These are phyloP conservation scores for Coemansia erecta DNA, from an alignment of 192 early-diverging fungal species.

Conservation along the genomic window DNA sequence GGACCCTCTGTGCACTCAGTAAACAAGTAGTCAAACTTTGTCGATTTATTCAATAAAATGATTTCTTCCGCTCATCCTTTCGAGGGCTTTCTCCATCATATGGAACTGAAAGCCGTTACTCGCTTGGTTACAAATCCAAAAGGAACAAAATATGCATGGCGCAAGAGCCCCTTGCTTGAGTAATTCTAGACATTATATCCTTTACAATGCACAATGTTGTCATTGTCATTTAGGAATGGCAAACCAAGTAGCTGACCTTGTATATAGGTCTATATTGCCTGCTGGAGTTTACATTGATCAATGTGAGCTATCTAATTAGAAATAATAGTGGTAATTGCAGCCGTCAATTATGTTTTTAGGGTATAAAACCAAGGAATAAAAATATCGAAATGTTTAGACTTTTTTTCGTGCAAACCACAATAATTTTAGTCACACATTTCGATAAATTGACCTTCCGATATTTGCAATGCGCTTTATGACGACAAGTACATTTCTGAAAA, in stretches of 20 bases:
- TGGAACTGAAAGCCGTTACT: too few species aligned
- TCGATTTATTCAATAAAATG: too few species aligned
- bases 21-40: not conserved
- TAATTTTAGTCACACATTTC: too few species aligned
- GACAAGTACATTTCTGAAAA: not conserved
- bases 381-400: too few species aligned
- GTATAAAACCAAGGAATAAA: not conserved
- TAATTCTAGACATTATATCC: not conserved
- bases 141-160: slow-evolving; percentile 3
- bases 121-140: not conserved
- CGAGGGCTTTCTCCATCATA: too few species aligned
- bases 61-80: too few species aligned
- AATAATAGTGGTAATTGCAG: not conserved
- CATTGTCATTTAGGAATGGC: not conserved
- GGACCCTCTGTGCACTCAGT: slow-evolving; percentile 45
- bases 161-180: not conserved
- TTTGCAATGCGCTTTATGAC: not conserved
- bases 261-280: too few species aligned
- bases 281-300: too few species aligned
- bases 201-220: slow-evolving; percentile 4
- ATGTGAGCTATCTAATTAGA: too few species aligned
- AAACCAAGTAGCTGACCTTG: too few species aligned
- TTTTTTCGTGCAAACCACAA: too few species aligned
- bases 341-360: not conserved
- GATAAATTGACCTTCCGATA: too few species aligned